Conservation (phyloP, 305 asterid genomes). For the Solanum hybrid region DNA sequence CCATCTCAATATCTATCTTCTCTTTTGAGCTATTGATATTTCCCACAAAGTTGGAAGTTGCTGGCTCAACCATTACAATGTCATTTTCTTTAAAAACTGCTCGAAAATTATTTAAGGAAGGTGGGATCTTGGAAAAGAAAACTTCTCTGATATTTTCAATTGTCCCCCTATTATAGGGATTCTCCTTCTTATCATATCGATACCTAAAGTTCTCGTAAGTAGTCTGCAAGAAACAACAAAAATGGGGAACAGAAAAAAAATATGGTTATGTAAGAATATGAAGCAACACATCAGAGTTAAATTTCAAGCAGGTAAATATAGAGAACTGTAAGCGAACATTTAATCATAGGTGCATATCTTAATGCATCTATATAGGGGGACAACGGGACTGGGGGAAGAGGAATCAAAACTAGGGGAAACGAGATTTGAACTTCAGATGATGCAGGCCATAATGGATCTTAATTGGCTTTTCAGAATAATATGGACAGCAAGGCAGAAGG, state of each 20-base stretch:
- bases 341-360: background rate
- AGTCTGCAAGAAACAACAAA: conserved; percentile 45
- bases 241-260: background rate
- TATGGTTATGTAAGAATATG: background rate
- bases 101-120: conserved; percentile 59
- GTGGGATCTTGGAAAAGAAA: conserved; percentile 62
- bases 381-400: background rate
- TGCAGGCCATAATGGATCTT: background rate
- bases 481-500: background rate
- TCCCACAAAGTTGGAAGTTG: conserved; percentile 27
- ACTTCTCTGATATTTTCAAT: conserved; percentile 55
- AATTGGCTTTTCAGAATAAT: background rate
- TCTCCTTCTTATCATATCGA: conserved; percentile 60
- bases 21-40: conserved; percentile 41
- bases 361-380: background rate
- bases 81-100: conserved; percentile 49
- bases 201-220: conserved; percentile 83
- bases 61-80: conserved; percentile 25
- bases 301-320: conserved; percentile 3
- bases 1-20: conserved; percentile 67
- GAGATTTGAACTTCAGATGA: background rate
- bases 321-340: background rate
- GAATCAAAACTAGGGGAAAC: background rate
- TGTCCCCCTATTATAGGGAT: conserved; percentile 74
- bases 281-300: background rate